Evolutionary conservation across 2,329 filamentous ascomycete genomes (phyloP).

Genomic region (Aspergillus jensenii): DNA sequence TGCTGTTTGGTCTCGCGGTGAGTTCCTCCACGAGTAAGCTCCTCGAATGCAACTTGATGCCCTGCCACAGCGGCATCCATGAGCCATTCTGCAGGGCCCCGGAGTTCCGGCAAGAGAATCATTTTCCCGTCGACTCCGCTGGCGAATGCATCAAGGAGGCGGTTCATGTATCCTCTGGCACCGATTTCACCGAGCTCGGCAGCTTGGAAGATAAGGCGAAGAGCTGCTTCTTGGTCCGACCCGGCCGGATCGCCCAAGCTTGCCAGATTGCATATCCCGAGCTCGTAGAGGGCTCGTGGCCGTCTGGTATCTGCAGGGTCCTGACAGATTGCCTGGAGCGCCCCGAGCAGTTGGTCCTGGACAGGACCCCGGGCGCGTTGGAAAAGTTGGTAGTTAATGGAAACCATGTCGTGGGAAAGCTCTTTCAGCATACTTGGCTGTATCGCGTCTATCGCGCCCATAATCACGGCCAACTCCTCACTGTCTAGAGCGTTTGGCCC

Average conservation of each 20-base stretch:
- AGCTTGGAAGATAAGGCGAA: background rate
- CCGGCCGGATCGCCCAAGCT: background rate
- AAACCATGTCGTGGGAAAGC: background rate
- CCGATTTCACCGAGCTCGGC: background rate
- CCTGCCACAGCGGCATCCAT: background rate
- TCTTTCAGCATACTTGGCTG: background rate
- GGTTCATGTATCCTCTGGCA: background rate
- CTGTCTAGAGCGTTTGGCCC: background rate
- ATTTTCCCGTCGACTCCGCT: background rate
- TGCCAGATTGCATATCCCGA: background rate
- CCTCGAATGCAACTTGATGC: background rate
- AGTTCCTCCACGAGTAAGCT: background rate
- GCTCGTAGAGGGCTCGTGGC: background rate
- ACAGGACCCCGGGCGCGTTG: background rate
- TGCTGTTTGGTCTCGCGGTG: background rate
- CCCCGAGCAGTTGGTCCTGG: background rate
- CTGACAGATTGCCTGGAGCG: background rate
- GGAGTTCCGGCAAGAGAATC: no score
- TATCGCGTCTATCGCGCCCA: background rate
- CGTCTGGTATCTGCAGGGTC: background rate
- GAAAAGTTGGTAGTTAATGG: background rate
- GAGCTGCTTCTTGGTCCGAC: background rate
- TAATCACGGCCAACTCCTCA: background rate
- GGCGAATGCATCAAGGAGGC: background rate
- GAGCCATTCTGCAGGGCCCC: background rate